These are phyloP conservation scores for Jacaranda mimosifolia DNA, from an alignment of 257 asterid species.

Conservation along the genomic window DNA sequence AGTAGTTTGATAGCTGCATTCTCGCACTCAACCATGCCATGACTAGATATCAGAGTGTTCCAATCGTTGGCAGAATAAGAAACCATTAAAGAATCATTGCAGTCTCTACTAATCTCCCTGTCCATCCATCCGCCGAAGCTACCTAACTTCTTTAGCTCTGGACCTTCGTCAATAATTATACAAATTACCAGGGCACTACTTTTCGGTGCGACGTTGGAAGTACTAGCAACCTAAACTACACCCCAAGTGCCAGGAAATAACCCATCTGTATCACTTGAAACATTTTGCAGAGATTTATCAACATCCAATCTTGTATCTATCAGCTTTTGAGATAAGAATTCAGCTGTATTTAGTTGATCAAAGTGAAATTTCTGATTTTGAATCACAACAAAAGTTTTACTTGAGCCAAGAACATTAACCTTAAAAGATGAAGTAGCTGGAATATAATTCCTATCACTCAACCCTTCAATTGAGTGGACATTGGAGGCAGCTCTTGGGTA, in stretches of 20 bases:
- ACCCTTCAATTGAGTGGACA: conserved; percentile 16
- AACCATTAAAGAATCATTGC: conserved; percentile 34
- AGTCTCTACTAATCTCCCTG: conserved; percentile 38
- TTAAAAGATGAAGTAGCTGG: conserved; percentile 17
- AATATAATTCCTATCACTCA: not conserved
- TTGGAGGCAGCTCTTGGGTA: not conserved
- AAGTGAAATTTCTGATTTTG: not conserved
- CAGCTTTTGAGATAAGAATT: conserved; percentile 36
- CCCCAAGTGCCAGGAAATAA: conserved; percentile 3
- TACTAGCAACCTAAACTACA: conserved; percentile 16
- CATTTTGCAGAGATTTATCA: conserved; percentile 19
- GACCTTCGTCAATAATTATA: conserved; percentile 13
- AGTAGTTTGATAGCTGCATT: conserved; percentile 50
- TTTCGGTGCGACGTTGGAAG: conserved; percentile 21
- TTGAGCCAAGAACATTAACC: conserved; percentile 5
- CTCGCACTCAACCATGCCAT: conserved; percentile 59
- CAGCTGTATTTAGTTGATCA: conserved; percentile 22
- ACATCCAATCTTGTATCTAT: conserved; percentile 30
- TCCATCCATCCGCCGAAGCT: conserved; percentile 45
- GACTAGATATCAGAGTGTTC: conserved; percentile 66
- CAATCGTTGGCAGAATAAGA: conserved; percentile 45
- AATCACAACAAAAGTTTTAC: conserved; percentile 2
- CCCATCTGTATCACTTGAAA: conserved; percentile 14
- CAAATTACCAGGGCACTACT: conserved; percentile 26
- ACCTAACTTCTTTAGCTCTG: conserved; percentile 37